Conservation (phyloP, 179 eudicot genomes). For the Heliamphora pulchella region DNA sequence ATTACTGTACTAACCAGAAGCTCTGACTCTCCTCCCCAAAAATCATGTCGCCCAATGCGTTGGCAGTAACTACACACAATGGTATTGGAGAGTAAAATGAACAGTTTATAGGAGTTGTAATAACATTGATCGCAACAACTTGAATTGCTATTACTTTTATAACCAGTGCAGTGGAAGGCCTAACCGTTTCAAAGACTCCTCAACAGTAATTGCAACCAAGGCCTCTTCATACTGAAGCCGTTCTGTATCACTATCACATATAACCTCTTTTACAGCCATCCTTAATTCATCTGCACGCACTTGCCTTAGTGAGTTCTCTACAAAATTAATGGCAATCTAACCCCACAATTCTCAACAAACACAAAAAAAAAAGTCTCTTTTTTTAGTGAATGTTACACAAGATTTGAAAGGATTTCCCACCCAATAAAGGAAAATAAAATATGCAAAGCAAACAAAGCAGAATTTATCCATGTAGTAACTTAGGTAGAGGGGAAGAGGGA, state of each 20-base stretch:
- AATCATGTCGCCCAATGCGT: conserved; percentile 75
- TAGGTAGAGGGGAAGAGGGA: background rate
- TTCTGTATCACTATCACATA: conserved; percentile 60
- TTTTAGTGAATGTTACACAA: background rate
- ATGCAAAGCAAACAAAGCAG: background rate
- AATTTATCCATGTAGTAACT: background rate
- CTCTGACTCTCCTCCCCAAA: conserved; percentile 99
- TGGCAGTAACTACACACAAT: conserved; percentile 65
- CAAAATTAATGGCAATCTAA: background rate
- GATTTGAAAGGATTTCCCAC: conserved; percentile 5
- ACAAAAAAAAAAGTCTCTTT: background rate
- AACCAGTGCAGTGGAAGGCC: conserved; percentile 20
- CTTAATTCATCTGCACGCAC: conserved; percentile 64
- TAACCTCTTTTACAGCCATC: conserved; percentile 84
- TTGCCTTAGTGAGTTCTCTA: background rate
- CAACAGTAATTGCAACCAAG: conserved; percentile 79
- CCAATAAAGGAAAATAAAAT: background rate
- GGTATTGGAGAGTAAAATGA: background rate
- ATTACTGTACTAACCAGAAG: conserved; percentile 58
- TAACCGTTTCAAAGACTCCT: conserved; percentile 77
- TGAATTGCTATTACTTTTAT: background rate
- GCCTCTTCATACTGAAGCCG: conserved; percentile 64
- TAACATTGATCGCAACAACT: background rate
- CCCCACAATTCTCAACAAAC: background rate
- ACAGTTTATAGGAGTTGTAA: background rate